Conservation (phyloP, 805 yeast species). For the Tetrapisispora namnaoensis region DNA sequence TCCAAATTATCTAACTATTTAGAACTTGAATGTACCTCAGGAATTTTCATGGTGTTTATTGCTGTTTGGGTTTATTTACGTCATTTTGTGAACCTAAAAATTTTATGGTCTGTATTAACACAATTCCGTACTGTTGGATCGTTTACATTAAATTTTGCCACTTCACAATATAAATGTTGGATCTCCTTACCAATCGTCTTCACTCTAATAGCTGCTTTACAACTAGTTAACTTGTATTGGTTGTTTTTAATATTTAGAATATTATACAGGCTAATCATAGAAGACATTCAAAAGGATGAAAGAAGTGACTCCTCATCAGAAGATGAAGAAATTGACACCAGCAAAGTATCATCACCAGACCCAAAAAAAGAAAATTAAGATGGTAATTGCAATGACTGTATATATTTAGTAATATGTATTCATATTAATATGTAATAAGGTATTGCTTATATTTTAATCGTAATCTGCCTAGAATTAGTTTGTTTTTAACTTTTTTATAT, state of each 20-base stretch:
- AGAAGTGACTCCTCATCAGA: constrained; percentile 51
- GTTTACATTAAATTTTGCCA: constrained; percentile 62
- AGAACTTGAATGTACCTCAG: constrained; percentile 36
- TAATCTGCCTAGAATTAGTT: background rate
- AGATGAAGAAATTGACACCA: constrained; percentile 32
- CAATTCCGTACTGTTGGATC: constrained; percentile 78
- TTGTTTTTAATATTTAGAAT: constrained; percentile 66
- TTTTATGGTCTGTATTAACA: constrained; percentile 69
- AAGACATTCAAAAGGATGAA: constrained; percentile 55
- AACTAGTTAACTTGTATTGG: constrained; percentile 78
- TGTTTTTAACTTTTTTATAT: too few relatives aligned
- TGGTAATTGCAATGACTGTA: background rate
- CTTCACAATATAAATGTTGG: constrained; percentile 89
- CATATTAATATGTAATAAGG: too few relatives aligned
- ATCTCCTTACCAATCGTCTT: constrained; percentile 84
- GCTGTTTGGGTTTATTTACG: constrained; percentile 71
- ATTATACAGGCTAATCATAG: constrained; percentile 46
- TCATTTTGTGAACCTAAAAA: constrained; percentile 66
- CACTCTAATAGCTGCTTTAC: constrained; percentile 60
- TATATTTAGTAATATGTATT: background rate
- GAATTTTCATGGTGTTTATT: constrained; percentile 40
- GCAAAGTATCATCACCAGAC: background rate
- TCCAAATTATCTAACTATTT: constrained; percentile 76
- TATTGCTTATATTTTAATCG: too few relatives aligned
- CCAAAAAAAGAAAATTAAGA: background rate